phyloP scores from a whole-genome alignment of 2,329 filamentous ascomycete genomes.

The Emmonsiellopsis sp. region DNA sequence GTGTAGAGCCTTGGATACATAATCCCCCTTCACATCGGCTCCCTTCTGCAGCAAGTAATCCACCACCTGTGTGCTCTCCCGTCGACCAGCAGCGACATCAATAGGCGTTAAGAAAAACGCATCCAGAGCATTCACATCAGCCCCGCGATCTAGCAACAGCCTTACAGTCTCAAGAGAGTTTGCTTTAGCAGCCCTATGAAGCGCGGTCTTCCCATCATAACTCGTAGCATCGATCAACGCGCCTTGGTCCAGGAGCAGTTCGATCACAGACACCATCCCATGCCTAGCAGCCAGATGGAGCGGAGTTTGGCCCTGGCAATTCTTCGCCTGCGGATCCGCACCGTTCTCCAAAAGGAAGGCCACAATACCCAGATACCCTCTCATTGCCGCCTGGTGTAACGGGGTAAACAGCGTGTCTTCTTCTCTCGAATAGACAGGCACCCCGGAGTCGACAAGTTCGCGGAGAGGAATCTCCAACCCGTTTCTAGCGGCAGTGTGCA shows the following conservation, averaged over 20 bases:
- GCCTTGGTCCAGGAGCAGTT: background rate
- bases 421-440: too few species aligned
- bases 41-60: background rate
- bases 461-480: too few species aligned
- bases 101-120: background rate
- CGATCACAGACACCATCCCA: background rate
- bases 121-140: background rate
- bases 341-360: too few species aligned
- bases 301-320: background rate
- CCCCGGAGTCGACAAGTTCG: too few species aligned
- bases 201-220: conserved; percentile 6
- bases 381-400: too few species aligned
- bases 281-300: background rate
- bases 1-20: background rate
- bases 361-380: too few species aligned
- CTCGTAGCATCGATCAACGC: background rate
- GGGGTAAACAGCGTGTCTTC: too few species aligned
- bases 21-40: background rate
- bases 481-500: too few species aligned
- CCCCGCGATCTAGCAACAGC: background rate
- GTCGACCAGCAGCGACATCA: too few species aligned
- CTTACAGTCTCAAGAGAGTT: background rate
- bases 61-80: background rate
- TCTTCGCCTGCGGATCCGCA: too few species aligned
- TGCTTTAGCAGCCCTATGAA: conserved; percentile 7